Percentiles rank a stretch among this genome's conserved stretches.
These are phyloP conservation scores for Keqinozyma sinolaborantium DNA, from an alignment of 1,139 yeast species.

Conservation along the genomic window DNA sequence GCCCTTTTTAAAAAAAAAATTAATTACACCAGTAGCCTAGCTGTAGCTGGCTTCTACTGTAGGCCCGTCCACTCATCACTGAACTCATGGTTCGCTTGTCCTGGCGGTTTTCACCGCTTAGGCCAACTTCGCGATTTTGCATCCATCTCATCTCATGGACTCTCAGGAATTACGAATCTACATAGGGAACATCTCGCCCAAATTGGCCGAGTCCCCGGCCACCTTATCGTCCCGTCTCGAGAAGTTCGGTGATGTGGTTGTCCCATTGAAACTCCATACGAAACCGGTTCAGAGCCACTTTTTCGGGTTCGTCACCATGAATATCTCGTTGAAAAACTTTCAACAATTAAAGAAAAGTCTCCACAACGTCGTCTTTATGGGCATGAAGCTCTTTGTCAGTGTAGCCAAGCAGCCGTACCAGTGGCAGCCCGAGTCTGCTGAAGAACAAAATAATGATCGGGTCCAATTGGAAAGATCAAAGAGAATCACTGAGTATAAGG, in stretches of 20 bases:
- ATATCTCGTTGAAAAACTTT: slow-evolving; percentile 41
- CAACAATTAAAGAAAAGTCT: slow-evolving; percentile 51
- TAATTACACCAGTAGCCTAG: too few relatives aligned
- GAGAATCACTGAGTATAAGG: slow-evolving; percentile 38
- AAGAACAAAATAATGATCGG: slow-evolving; percentile 22
- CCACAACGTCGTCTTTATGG: slow-evolving; percentile 74
- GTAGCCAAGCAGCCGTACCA: slow-evolving; percentile 42
- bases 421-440: slow-evolving; percentile 26
- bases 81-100: too few relatives aligned
- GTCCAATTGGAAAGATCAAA: slow-evolving; percentile 32
- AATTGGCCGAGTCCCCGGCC: slow-evolving; percentile 39
- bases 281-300: slow-evolving; percentile 48
- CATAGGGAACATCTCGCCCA: slow-evolving; percentile 63
- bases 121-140: not conserved
- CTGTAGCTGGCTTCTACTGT: too few relatives aligned
- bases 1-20: too few relatives aligned
- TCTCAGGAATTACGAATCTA: slow-evolving; percentile 43
- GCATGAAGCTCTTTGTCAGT: slow-evolving; percentile 57
- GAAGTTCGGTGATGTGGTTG: slow-evolving; percentile 46
- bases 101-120: not conserved
- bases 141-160: slow-evolving; percentile 6
- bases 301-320: slow-evolving; percentile 68
- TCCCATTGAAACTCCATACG: slow-evolving; percentile 45
- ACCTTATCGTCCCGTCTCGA: slow-evolving; percentile 45
- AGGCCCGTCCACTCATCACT: too few relatives aligned